These are phyloP conservation scores for Colletotrichum nymphaeae DNA, from an alignment of 2,329 filamentous ascomycete genomes.

Conservation along the genomic window DNA sequence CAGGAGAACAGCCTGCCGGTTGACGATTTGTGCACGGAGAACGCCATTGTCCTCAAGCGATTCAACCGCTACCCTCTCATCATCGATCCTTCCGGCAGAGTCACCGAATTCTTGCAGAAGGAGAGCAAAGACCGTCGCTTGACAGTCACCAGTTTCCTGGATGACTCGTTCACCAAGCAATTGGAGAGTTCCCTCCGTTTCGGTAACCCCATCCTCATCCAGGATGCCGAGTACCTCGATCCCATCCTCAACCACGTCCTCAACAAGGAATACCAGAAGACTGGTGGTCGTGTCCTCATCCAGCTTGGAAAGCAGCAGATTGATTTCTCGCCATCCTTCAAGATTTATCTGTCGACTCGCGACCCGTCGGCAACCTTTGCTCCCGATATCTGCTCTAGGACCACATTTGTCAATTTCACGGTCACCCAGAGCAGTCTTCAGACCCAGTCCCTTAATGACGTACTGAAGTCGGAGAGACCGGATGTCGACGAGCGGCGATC, in stretches of 20 bases:
- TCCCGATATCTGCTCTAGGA: slow-evolving; percentile 97
- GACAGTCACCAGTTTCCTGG: slow-evolving; percentile 97
- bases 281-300: slow-evolving; percentile 95
- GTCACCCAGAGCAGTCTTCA: slow-evolving; percentile 99
- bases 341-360: slow-evolving; percentile 91
- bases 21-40: slow-evolving; percentile 98
- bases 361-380: slow-evolving; percentile 97
- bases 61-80: slow-evolving; percentile 99
- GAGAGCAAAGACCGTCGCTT: slow-evolving; percentile 93
- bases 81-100: slow-evolving; percentile 95
- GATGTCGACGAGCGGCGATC: slow-evolving; percentile 97
- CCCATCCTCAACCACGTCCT: slow-evolving; percentile 98
- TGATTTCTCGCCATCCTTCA: slow-evolving; percentile 97
- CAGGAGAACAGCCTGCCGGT: slow-evolving; percentile 94
- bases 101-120: slow-evolving; percentile 94
- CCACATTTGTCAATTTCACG: slow-evolving; percentile 99
- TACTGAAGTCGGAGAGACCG: slow-evolving; percentile 95
- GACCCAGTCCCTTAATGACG: slow-evolving; percentile 96
- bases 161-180: slow-evolving; percentile 98
- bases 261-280: slow-evolving; percentile 99
- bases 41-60: slow-evolving; percentile 95
- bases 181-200: slow-evolving; percentile 96
- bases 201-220: slow-evolving; percentile 97
- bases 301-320: slow-evolving; percentile 99
- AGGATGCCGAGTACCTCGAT: slow-evolving; percentile 96